Base-by-base conservation (phyloP, 192 early-diverging fungal genomes). In the Coemansia sp. region DNA sequence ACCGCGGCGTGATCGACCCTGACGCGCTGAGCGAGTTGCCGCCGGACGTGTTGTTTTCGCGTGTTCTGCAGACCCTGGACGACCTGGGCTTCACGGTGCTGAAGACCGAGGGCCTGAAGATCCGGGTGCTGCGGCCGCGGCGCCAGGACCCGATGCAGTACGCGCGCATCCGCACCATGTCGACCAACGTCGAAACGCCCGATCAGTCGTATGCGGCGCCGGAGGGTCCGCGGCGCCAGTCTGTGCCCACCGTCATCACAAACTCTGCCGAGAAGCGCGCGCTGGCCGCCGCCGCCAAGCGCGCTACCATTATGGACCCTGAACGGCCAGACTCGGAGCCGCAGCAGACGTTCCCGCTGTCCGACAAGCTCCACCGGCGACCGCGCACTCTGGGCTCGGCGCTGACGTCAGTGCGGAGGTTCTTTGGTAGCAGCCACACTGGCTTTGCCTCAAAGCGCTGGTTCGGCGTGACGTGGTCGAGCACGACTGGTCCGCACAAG, bases 1-100 rank as follows among this genome's bases (percentile, higher is more conserved):
- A 90, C 59, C 87, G 89, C 47, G 90, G 90, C 37, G 90, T 87
- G 17, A 87, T 92, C 0, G 89, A 90, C 47, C 77, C 87, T 16
- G 82, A 85, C 38, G 88, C 89, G 6, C 72, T 92, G 45, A 90
- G 89, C 17, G 82, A 84, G 21, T 65, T 85, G 27, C 71, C 85
- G 21, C 90, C 90, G 1, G 83, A 85, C 6, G 88, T 88, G 62
- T 75, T 92, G 35, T 87, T 90, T 60, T 82, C 78, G 29, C 83
- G 88, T 8, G 84, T 92, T 35, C 87, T 88, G 57, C 82, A 84
- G 53, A 82, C 84, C 0, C 74, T 82, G 26, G 79, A 82, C 58
- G 67, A 69, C 17, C 72, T 82, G 21, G 79, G 79, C 63, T 82
- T 82, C 38, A 82, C 74, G 4, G 74, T 82, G 21, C 64, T 76